Evolutionary conservation across 768 basidiomycete genomes (phyloP).

Genomic region (Leccinum incarnatum): DNA sequence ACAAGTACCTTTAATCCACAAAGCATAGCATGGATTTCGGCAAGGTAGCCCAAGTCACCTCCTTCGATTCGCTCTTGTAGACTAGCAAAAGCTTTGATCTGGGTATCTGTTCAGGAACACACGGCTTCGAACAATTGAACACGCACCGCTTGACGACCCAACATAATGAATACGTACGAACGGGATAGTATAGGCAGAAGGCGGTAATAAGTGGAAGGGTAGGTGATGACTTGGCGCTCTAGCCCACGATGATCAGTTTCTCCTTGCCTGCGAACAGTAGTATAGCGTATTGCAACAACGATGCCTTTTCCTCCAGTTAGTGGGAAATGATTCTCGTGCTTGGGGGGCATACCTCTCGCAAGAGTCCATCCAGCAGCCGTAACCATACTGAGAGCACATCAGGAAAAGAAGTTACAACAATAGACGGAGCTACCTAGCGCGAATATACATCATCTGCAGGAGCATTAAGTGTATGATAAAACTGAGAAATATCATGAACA

Average conservation of each 20-base stretch:
- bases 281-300: slow-evolving; percentile 63
- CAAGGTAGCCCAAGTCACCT: slow-evolving; percentile 61
- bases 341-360: slow-evolving; percentile 50
- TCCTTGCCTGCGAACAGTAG: slow-evolving; percentile 71
- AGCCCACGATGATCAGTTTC: slow-evolving; percentile 46
- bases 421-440: slow-evolving; percentile 45
- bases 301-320: slow-evolving; percentile 43
- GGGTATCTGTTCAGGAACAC: neutral
- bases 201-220: slow-evolving; percentile 72
- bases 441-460: slow-evolving; percentile 68
- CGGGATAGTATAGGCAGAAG: slow-evolving; percentile 68
- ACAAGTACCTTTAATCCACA: slow-evolving; percentile 67
- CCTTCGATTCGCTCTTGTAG: slow-evolving; percentile 48
- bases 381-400: slow-evolving; percentile 51
- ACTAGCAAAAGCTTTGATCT: slow-evolving; percentile 50
- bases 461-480: neutral
- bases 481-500: slow-evolving; percentile 22
- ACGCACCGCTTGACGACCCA: slow-evolving; percentile 59
- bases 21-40: slow-evolving; percentile 69
- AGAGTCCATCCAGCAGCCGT: slow-evolving; percentile 57
- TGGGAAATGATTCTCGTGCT: neutral
- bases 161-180: slow-evolving; percentile 64
- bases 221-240: slow-evolving; percentile 65
- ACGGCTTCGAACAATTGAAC: neutral
- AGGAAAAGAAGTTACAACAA: neutral